Conservation (phyloP, 768 basidiomycete genomes). For the Suillus tomentosus region DNA sequence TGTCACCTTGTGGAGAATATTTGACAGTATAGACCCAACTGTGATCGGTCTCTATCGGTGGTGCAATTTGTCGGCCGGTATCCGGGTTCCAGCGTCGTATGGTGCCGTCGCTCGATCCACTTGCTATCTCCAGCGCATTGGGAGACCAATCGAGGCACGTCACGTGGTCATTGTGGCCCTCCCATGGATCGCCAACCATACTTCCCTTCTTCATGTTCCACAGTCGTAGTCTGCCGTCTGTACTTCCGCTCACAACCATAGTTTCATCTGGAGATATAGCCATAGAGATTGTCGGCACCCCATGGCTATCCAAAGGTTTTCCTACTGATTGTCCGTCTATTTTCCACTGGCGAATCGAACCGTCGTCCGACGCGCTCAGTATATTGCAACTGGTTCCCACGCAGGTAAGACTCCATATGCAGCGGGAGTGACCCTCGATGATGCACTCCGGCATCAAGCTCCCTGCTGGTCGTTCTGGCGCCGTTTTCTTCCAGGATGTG, state of each 20-base stretch:
- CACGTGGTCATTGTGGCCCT: background rate
- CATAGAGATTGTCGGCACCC: accelerated
- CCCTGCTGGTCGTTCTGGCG: background rate
- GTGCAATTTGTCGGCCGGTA: background rate
- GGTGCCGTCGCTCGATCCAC: background rate
- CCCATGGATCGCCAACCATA: background rate
- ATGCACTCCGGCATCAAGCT: background rate
- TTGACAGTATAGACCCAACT: background rate
- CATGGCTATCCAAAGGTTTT: background rate
- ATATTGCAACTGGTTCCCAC: background rate
- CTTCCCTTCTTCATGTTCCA: background rate
- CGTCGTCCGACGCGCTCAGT: background rate
- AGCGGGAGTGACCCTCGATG: background rate
- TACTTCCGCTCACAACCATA: background rate
- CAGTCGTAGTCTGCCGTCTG: background rate
- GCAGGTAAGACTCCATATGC: background rate
- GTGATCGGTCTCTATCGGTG: background rate
- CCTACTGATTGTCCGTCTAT: background rate
- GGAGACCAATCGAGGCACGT: background rate
- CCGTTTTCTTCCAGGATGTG: background rate
- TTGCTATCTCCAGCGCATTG: background rate
- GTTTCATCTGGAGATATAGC: background rate
- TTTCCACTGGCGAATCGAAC: background rate
- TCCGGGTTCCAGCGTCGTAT: background rate
- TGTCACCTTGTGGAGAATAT: background rate